Evolutionary conservation across 306 rosid species (phyloP), one percentile per base, ranked within the genome.

Genomic region (Rosa rugosa): DNA sequence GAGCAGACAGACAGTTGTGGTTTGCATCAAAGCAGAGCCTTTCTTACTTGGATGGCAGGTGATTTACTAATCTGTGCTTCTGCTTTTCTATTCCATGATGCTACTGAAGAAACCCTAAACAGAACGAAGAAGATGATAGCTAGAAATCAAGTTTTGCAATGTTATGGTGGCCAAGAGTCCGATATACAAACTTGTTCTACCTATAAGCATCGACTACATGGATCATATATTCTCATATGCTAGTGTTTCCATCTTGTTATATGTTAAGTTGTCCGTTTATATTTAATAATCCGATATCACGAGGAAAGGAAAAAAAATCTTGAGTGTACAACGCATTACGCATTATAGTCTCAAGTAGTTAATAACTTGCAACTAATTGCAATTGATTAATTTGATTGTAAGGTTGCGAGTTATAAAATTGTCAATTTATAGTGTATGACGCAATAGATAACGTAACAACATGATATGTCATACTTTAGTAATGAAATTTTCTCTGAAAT

Each of bases 1-100:
- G 98, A 79, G 93, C 91, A 11, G 84, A 92, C 62, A 88, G 99
- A 68, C 96, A 59, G 2, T 83, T 95, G 83, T 95, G 99, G 99
- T 92, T 93, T 75, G 99, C 99, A n/a, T 95, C 99, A 79, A 91
- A 95, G 83, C 99, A 95, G 71, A 92, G 98, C 69, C 99, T 95
- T 73, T 17, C 99, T 77, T 95, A 95, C 92, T 86, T 95, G 90
- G 98, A 95, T 76, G 99, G 99, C 85, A 95, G 99, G 99, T 95
- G 89, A 72, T 42, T 16, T 62, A 8, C 67, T 62, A 12, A 5
- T 36, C 23, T 41, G 69, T 31, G 41, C 44, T 8, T 62, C 1
- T 31, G 69, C 44, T 64, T 64, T 34, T 16, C 44, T 64, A 34
- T 64, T 31, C 20, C n/a, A 2, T 34, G 38, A 14, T 64, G 11